Percentiles rank a stretch among this genome's conserved stretches.
Conservation (phyloP, 257 asterid genomes). For the Schizonepeta tenuifolia region DNA sequence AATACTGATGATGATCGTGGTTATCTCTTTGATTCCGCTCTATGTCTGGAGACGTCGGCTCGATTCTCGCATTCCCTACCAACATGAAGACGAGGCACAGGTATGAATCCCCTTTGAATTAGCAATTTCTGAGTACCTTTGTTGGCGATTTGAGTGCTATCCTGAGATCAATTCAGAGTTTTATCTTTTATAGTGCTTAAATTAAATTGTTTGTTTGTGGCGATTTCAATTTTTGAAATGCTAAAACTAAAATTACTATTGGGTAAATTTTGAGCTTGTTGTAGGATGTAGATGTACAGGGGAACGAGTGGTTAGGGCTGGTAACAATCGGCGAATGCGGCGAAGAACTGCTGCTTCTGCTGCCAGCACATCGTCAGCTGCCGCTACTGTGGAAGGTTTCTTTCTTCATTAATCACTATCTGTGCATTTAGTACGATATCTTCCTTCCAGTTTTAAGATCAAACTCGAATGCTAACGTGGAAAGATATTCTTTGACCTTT, state of each 20-base stretch:
- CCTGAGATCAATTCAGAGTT: constrained; percentile 5
- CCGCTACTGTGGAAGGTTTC: constrained; percentile 69
- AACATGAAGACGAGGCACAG: constrained; percentile 78
- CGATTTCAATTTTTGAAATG: neutral
- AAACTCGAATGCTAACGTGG: neutral
- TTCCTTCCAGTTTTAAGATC: constrained; percentile 3
- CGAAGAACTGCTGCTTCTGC: constrained; percentile 76
- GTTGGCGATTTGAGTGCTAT: neutral
- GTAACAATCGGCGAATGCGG: constrained; percentile 65
- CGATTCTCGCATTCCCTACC: constrained; percentile 57
- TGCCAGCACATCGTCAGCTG: constrained; percentile 81
- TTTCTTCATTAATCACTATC: neutral
- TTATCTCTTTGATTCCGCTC: constrained; percentile 74
- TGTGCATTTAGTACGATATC: constrained; percentile 11
- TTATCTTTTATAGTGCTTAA: neutral
- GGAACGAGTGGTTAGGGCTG: constrained; percentile 76
- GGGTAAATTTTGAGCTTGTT: constrained; percentile 19
- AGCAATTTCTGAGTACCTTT: neutral
- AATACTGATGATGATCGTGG: constrained; percentile 67
- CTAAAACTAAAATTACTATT: neutral
- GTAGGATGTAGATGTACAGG: constrained; percentile 64
- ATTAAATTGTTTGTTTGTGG: constrained; percentile 2
- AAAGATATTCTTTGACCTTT: neutral
- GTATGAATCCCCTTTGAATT: constrained; percentile 35
- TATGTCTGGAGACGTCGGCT: constrained; percentile 83